Evolutionary conservation across 2,329 filamentous ascomycete genomes (phyloP), one percentile per base, ranked within the genome.

Genomic region (Tolypocladium capitatum): DNA sequence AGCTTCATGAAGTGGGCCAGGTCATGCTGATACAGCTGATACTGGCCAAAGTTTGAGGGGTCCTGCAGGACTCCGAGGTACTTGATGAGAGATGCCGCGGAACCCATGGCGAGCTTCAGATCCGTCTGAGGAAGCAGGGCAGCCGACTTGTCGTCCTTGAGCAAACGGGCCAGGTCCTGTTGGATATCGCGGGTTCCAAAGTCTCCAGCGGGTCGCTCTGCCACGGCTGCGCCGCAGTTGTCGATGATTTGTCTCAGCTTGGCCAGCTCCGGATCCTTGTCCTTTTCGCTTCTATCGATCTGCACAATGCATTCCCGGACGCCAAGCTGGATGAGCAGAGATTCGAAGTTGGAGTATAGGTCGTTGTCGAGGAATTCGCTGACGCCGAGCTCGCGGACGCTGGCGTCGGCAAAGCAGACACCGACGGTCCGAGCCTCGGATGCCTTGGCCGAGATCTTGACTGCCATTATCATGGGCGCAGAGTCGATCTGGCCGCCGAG

Each of bases 361-460:
- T 98, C 92, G 60, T 97, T 98, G 72, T 98, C 92, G n/a, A 95
- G 78, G 55, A 98, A 98, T 62, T 98, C 94, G 71, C 87, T 95
- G 47, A 98, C 89, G 9, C 92, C 92, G 2, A 98, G 76, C 69
- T 98, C 92, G 46, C 92, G 78, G 27, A 97, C 91, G 55, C 88
- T 96, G 1, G 94, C 92, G 71, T 98, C 92, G 8, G 92, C 94
- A 62, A 98, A 98, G 67, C 92, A 97, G 5, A 98, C 91, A 9
- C 92, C 92, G 0, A 98, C 84, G 54, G 78, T 86, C 42, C 92
- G 78, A 6, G 84, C 86, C 63, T 97, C 91, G 0, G 78, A 78
- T 1, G 88, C 86, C 62, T 86, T 94, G n/a, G 88, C 81, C 0
- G 86, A 85, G 24, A 97, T 83, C 65, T 96, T 97, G 61, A 98